These are phyloP conservation scores for Rhodofomes roseus DNA, from an alignment of 1,284 basidiomycete genomes.

Conservation along the genomic window DNA sequence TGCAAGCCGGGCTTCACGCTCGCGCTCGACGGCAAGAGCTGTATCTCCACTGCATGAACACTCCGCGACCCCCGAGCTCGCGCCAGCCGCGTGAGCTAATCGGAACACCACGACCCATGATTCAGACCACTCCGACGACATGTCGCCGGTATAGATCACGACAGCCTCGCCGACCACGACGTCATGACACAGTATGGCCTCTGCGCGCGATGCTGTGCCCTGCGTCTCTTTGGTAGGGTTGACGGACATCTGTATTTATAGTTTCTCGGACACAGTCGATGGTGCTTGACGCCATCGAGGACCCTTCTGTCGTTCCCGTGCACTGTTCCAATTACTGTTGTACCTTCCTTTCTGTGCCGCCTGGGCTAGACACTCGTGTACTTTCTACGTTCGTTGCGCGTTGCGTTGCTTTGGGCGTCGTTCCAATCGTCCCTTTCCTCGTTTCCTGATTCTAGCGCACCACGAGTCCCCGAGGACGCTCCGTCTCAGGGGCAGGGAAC, in stretches of 20 bases:
- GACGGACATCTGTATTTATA: neutral
- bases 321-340: neutral
- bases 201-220: neutral
- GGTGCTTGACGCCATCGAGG: neutral
- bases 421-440: neutral
- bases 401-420: neutral
- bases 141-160: neutral
- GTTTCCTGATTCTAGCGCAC: neutral
- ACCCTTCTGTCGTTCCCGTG: neutral
- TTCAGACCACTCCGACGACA: neutral
- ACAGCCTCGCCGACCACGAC: neutral
- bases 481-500: neutral
- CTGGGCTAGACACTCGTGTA: neutral
- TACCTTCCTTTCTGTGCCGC: neutral
- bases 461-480: neutral
- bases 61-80: neutral
- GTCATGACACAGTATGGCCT: neutral
- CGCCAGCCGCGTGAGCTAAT: neutral
- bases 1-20: constrained; percentile 26
- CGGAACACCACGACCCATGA: neutral
- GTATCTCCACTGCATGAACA: constrained; percentile 9
- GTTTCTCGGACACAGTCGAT: neutral
- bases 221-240: neutral
- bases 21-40: constrained; percentile 17
- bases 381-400: neutral